Conservation (phyloP, 2,329 filamentous ascomycete species). For the Pseudogymnoascus sp. region DNA sequence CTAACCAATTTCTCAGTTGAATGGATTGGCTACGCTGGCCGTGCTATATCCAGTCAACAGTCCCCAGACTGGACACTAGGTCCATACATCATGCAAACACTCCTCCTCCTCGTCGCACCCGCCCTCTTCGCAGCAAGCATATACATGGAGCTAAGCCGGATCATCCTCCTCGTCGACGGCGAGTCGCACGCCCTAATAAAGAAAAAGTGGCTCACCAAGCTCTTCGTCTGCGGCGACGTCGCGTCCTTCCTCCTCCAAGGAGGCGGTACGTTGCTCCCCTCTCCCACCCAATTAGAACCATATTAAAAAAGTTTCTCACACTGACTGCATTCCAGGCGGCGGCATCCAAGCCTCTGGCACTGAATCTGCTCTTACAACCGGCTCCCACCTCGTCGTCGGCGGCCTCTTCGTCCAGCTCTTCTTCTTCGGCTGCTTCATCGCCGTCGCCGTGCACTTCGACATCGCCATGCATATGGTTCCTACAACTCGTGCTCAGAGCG, state of each 20-base stretch:
- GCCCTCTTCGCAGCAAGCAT: slow-evolving; percentile 35
- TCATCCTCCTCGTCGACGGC: slow-evolving; percentile 33
- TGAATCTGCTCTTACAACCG: slow-evolving; percentile 22
- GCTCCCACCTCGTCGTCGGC: slow-evolving; percentile 38
- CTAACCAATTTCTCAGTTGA: slow-evolving; percentile 27
- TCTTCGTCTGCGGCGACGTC: slow-evolving; percentile 41
- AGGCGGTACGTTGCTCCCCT: slow-evolving; percentile 22
- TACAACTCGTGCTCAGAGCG: slow-evolving; percentile 14
- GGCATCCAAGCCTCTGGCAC: slow-evolving; percentile 25
- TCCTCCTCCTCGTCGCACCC: slow-evolving; percentile 33
- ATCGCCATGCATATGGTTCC: slow-evolving; percentile 28
- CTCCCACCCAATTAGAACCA: neutral
- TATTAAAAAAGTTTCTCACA: neutral
- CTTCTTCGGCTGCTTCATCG: slow-evolving; percentile 44
- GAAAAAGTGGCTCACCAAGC: slow-evolving; percentile 36
- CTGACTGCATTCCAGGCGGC: slow-evolving; percentile 11
- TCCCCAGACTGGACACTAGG: slow-evolving; percentile 21
- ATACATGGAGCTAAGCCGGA: slow-evolving; percentile 35
- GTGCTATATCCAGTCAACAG: slow-evolving; percentile 20
- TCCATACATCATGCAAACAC: slow-evolving; percentile 30
- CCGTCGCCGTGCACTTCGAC: slow-evolving; percentile 39
- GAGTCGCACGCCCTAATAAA: slow-evolving; percentile 34
- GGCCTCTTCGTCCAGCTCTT: slow-evolving; percentile 44
- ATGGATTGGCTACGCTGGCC: slow-evolving; percentile 30
- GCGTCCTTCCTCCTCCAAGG: slow-evolving; percentile 39